Base-by-base conservation (phyloP, 2,329 filamentous ascomycete genomes). In the Nannizzia gypsea region DNA sequence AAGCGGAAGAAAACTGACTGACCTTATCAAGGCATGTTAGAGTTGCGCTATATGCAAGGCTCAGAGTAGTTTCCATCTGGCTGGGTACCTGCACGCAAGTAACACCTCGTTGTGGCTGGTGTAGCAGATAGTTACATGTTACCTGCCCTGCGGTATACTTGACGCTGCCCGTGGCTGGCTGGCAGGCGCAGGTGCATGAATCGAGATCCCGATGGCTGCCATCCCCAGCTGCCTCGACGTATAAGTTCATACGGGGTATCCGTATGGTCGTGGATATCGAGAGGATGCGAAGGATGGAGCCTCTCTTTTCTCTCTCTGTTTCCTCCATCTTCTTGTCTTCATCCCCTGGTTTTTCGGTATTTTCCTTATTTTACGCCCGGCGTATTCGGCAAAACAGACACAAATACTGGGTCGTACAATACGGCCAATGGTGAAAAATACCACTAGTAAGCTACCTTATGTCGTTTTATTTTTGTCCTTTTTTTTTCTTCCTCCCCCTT, bases 41-140 rank as follows among this genome's bases (percentile, higher is more conserved):
- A 52, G 48, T 52, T 52, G 26, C 48, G 15, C 48, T 22, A 52
- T 52, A 22, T 52, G 48, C 48, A 31, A 52, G 48, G 48, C 24
- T 52, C 48, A 31, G 48, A 52, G 22, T 52, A 52, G 48, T 52
- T 52, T 52, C 48, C 48, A 31, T 52, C 22, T 15, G n/a, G 48
- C 48, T 31, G 48, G 48, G 48, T 52, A 52, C 48, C 22, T 28
- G 26, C 42, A 52, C 48, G 48, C 48, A 52, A 26, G 48, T 31
- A 52, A n/a, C 17, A 28, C 26, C 20, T 20, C 13, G 22, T 4
- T 52, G 48, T 52, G 48, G 48, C 48, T 52, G 48, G 22, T 28
- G 22, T 50, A 50, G 31, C 31, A 36, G 31, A 11, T 36, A 36
- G 9, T 11, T 11, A 42, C 15, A 6, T 13, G 11, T 13, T 40